Evolutionary conservation across 306 rosid species (phyloP).

Genomic region (Corylus avellana): DNA sequence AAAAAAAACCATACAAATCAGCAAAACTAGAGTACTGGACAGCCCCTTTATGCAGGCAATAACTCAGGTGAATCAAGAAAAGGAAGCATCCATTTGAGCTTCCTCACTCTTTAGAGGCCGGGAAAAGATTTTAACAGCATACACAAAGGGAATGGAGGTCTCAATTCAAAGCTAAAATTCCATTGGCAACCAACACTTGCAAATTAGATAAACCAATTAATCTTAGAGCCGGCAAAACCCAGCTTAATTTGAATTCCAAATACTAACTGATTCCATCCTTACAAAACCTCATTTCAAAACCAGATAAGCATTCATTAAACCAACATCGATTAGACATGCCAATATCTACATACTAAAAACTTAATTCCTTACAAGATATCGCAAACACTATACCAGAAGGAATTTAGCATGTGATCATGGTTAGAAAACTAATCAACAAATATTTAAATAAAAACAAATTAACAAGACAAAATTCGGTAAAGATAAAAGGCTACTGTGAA

Average conservation of each 20-base stretch:
- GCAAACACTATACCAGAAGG: not conserved
- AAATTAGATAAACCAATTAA: not conserved
- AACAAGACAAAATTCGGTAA: not conserved
- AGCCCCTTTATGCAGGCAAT: not conserved
- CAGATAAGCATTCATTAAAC: not conserved
- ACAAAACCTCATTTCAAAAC: not conserved
- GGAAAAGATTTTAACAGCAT: not conserved
- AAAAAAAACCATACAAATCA: not conserved
- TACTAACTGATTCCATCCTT: not conserved
- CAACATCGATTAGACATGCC: not conserved
- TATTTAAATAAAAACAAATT: not conserved
- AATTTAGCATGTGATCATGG: not conserved
- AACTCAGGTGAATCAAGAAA: not conserved
- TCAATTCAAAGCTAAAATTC: not conserved
- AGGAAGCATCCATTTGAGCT: not conserved
- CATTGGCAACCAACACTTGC: not conserved
- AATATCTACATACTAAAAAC: not conserved
- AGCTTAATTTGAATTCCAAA: not conserved
- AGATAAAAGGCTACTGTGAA: conserved; percentile 13
- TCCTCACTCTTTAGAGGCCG: not conserved
- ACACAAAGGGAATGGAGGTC: not conserved
- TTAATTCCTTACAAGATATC: not conserved
- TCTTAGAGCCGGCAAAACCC: not conserved
- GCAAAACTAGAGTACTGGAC: not conserved
- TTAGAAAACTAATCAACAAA: not conserved